Conservation (phyloP, 495 filamentous ascomycete species). For the Entonaema liquescens region DNA sequence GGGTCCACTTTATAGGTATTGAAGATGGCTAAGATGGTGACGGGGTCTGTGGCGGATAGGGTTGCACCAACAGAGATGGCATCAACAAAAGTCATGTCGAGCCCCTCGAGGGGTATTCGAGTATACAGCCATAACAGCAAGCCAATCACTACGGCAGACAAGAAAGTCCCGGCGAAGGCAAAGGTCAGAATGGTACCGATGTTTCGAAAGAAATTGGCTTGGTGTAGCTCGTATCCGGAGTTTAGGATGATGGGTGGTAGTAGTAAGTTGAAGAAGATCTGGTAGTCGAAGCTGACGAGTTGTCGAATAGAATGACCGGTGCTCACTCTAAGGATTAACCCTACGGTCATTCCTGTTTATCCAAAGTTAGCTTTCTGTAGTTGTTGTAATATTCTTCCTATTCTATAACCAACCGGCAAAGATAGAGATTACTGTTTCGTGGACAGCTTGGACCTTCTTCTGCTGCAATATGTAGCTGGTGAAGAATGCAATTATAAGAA, state of each 20-base stretch:
- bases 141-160: conserved; percentile 92
- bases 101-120: conserved; percentile 80
- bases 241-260: conserved; percentile 97
- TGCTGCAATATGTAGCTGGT: conserved; percentile 96
- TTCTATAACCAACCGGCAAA: conserved; percentile 78
- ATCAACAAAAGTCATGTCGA: conserved; percentile 89
- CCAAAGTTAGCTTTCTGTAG: conserved; percentile 15
- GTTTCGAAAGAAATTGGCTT: conserved; percentile 98
- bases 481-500: conserved; percentile 93
- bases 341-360: conserved; percentile 87
- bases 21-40: conserved; percentile 98
- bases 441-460: conserved; percentile 93
- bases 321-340: conserved; percentile 83
- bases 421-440: conserved; percentile 97
- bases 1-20: conserved; percentile 99
- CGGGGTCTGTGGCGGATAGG: conserved; percentile 93
- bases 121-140: conserved; percentile 89
- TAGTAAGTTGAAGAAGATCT: conserved; percentile 98
- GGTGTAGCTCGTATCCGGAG: conserved; percentile 96
- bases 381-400: neutral
- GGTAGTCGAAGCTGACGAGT: conserved; percentile 94
- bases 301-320: conserved; percentile 82
- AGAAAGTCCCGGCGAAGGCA: conserved; percentile 96
- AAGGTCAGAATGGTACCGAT: conserved; percentile 99
- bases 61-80: conserved; percentile 96